These are phyloP conservation scores for Torulaspora pretoriensis DNA, from an alignment of 1,139 yeast genomes.

Conservation along the genomic window DNA sequence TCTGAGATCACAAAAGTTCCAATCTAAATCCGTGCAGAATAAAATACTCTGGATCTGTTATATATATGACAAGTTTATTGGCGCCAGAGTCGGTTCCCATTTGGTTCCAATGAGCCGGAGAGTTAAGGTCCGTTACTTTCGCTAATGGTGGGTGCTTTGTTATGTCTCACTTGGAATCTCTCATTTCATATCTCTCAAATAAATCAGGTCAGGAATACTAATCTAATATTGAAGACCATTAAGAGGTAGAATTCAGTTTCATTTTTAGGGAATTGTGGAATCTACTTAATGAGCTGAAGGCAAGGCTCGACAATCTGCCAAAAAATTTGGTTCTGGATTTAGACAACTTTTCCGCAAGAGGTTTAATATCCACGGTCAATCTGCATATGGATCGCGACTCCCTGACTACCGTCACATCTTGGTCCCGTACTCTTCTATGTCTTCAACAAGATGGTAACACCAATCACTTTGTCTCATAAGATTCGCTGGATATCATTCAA, in stretches of 20 bases:
- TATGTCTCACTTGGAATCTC: slow-evolving; percentile 12
- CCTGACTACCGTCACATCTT: slow-evolving; percentile 18
- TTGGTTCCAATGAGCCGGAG: slow-evolving; percentile 18
- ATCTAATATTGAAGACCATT: slow-evolving; percentile 17
- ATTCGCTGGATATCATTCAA: slow-evolving; percentile 10
- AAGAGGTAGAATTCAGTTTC: slow-evolving; percentile 18
- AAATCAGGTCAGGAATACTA: slow-evolving; percentile 17
- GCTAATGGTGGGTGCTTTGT: background rate
- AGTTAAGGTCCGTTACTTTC: slow-evolving; percentile 15
- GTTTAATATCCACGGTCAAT: slow-evolving; percentile 17
- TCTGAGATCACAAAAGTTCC: slow-evolving; percentile 15
- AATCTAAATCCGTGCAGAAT: slow-evolving; percentile 10
- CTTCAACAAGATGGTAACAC: slow-evolving; percentile 14
- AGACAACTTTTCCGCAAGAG: slow-evolving; percentile 11
- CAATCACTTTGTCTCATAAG: slow-evolving; percentile 10
- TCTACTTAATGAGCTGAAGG: slow-evolving; percentile 16
- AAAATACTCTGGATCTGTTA: slow-evolving; percentile 22
- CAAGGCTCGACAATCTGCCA: slow-evolving; percentile 18
- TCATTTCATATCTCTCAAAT: slow-evolving; percentile 20
- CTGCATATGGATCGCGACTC: slow-evolving; percentile 22
- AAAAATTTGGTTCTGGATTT: slow-evolving; percentile 11
- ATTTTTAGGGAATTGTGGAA: slow-evolving; percentile 18
- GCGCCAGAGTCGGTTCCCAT: slow-evolving; percentile 21
- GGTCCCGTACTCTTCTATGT: slow-evolving; percentile 21
- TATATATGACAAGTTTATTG: slow-evolving; percentile 19